Evolutionary conservation across 345 rosid species (phyloP), one percentile per base, ranked within the genome.

Genomic region (Arabis hirsuta): DNA sequence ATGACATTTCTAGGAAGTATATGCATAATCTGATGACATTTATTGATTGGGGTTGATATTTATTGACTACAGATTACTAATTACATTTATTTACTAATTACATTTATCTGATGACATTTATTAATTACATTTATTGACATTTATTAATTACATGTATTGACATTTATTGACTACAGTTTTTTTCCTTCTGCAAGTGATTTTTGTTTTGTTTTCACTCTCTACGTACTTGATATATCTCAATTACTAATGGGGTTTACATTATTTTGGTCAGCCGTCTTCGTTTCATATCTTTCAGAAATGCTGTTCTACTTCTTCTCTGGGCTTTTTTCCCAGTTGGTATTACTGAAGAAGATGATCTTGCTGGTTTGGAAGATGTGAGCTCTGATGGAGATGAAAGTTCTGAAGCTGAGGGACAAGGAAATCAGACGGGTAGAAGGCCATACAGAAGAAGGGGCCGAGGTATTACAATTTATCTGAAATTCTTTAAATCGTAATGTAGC

Each of bases 351-450:
- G 99, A 96, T 78, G 98, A 96, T 78, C 97, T 96, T 77, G 99
- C 99, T 69, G 99, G 99, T 75, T 63, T 92, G 79, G 97, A 96
- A 87, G 99, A 90, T 82, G 89, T 90, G 68, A 92, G 99, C 78
- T 87, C 97, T 50, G 98, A 96, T 67, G 94, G 88, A 4, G 98
- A 96, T 82, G 98, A 92, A 80, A 92, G 90, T 68, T 96, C 85
- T 66, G 99, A 96, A 85, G 98, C 97, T 27, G 98, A 90, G 27
- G 84, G 87, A 12, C 76, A 85, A 72, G 98, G 96, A 81, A 72
- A 78, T 82, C 96, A 81, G 65, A 51, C 89, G 55, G 92, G 90
- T 48, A 83, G 86, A 83, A 88, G 82, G 74, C 84, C 98, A 8
- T 79, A 86, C 81, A 87, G 79, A 73, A 96, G 85, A 87, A 90